These are phyloP conservation scores for Penicillium roqueforti DNA, from an alignment of 495 filamentous ascomycete genomes.

Conservation along the genomic window DNA sequence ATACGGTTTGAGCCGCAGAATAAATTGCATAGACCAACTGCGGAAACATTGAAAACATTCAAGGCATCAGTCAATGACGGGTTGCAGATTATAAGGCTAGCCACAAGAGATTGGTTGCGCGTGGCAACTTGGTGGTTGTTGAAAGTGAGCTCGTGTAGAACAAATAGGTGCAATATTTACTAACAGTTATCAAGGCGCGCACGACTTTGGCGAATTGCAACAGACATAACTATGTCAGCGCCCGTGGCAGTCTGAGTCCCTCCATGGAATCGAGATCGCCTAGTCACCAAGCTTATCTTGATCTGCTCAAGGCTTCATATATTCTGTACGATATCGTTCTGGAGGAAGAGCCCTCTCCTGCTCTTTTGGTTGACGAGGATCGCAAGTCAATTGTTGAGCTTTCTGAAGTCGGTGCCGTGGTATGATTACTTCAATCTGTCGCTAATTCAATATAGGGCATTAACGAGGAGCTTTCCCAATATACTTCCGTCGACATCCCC, in stretches of 20 bases:
- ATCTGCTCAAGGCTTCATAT: slow-evolving; percentile 43
- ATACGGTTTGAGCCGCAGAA: slow-evolving; percentile 33
- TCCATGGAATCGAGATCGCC: slow-evolving; percentile 23
- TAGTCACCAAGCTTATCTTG: slow-evolving; percentile 36
- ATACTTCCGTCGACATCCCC: slow-evolving; percentile 28
- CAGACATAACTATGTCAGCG: slow-evolving; percentile 19
- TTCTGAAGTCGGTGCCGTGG: slow-evolving; percentile 28
- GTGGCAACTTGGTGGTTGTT: slow-evolving; percentile 45
- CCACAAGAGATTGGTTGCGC: slow-evolving; percentile 36
- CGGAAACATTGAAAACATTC: slow-evolving; percentile 23
- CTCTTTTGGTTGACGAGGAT: slow-evolving; percentile 34
- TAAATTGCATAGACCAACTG: slow-evolving; percentile 27
- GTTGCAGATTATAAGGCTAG: slow-evolving; percentile 23
- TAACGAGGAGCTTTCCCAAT: slow-evolving; percentile 33
- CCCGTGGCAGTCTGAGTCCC: slow-evolving; percentile 26
- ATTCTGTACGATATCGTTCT: slow-evolving; percentile 39
- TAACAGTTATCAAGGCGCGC: slow-evolving; percentile 16
- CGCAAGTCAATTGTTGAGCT: slow-evolving; percentile 39
- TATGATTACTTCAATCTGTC: not conserved
- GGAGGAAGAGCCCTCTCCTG: slow-evolving; percentile 22
- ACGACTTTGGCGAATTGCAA: slow-evolving; percentile 25
- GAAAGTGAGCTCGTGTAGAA: slow-evolving; percentile 25
- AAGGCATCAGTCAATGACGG: slow-evolving; percentile 22
- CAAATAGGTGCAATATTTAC: not conserved
- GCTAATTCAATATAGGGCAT: slow-evolving; percentile 26